Evolutionary conservation across 441 rosid species (phyloP), one percentile per base, ranked within the genome.

Genomic region (Caryocar brasiliense): DNA sequence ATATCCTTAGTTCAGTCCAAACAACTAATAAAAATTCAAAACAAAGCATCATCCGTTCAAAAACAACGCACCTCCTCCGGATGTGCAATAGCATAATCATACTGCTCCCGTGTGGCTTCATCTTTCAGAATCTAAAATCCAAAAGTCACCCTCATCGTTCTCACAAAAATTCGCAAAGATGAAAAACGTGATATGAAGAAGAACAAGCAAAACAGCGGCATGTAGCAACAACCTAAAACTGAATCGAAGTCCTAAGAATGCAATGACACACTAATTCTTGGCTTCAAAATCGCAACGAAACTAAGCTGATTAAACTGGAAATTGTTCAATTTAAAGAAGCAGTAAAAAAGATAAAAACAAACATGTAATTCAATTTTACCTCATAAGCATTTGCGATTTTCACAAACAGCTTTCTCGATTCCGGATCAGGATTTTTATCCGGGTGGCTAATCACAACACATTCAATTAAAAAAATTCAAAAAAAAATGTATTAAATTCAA

Each of bases 311-410:
- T 6, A 32, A 23, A 35, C 43, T 23, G 39, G n/a, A 9, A 56
- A 6, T 38, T 12, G 17, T 9, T n/a, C 22, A 21, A 30, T 18
- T 12, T 0, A 18, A 42, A 37, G 2, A 4, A 25, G 12, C 24
- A 35, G 13, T 33, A 41, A 4, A n/a, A 27, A 30, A 42, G 10
- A 10, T 26, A 35, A 14, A 18, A 25, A 30, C 7, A 32, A 15
- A 5, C 18, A 64, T 1, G 2, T 19, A 26, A 18, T 43, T 26
- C n/a, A 29, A 39, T 12, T 52, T 23, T 69, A 86, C 96, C 96
- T 91, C 98, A 35, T 87, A 91, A 58, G 98, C 98, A 77, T 81
- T 91, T 7, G 96, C 98, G 29, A 91, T 72, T 73, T 91, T 91
- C 56, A 85, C 96, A 54, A 91, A 91, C 19, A 76, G 49, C 76